Base-by-base conservation (phyloP, 495 filamentous ascomycete genomes). In the Penicillium samsonianum region DNA sequence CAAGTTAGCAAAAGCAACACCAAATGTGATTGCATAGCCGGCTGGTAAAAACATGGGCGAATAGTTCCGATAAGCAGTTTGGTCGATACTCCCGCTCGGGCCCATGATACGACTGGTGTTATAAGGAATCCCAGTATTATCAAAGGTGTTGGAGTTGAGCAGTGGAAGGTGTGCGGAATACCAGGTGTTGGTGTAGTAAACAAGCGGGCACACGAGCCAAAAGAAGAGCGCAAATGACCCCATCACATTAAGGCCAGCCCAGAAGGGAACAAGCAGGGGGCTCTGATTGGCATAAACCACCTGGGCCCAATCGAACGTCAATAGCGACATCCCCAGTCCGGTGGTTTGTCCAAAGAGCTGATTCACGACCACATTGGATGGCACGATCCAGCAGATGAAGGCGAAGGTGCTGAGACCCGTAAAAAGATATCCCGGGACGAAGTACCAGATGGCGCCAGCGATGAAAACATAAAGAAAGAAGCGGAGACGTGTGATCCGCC, bases 231-330 rank as follows among this genome's bases (percentile, higher is more conserved):
- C 85, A 58, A 96, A 81, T 2, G 91, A 91, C 23, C 86, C 87
- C 49, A 96, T 85, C 22, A 96, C 90, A 68, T 96, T 96, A 61
- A 91, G 78, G 2, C 91, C 90, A 6, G 92, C 92, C 92, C 92
- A 96, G 65, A 92, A 96, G 0, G 92, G 92, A 1, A 89, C 91
- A 22, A 96, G 73, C 0, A 96, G 78, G 0, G 92, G 92, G 28
- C 89, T 94, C 12, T 90, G 89, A 58, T 93, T 95, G 62, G 74
- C 74, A 53, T 92, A 96, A 9, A 92, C 90, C 41, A 96, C 86
- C 72, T 96, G 92, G 0, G 89, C 85, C 92, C 92, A 96, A 73
- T 96, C 92, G 58, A 96, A 96, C 0, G 92, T 96, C 64, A 96
- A 64, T 4, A 92, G 85, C 49, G 94, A 93, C 57, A 96, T 78